phyloP scores from a whole-genome alignment of 1,284 basidiomycete genomes.

The Thecaphora frezii region DNA sequence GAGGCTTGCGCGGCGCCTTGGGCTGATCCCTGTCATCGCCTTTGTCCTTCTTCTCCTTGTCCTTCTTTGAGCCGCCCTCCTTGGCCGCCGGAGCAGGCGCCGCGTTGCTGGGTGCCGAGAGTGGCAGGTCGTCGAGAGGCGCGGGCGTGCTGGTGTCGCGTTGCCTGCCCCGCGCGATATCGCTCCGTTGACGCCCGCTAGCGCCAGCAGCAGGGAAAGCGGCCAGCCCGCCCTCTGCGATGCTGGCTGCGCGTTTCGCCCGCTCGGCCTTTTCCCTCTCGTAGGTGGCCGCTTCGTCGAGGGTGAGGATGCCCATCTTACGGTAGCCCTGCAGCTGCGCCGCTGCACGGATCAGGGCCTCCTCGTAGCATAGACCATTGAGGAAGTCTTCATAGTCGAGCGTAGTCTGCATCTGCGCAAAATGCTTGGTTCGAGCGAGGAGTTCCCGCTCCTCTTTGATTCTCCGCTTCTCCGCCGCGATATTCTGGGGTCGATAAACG shows the following conservation, averaged over 20 bases:
- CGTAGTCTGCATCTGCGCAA: constrained; percentile 86
- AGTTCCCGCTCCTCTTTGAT: constrained; percentile 90
- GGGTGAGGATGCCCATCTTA: constrained; percentile 48
- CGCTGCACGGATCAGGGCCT: constrained; percentile 48
- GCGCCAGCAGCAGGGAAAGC: constrained; percentile 44
- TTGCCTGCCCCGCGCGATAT: constrained; percentile 35
- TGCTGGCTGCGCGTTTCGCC: constrained; percentile 39
- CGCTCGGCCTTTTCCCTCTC: constrained; percentile 54
- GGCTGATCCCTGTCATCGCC: constrained; percentile 21
- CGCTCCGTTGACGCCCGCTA: constrained; percentile 21
- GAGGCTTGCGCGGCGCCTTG: constrained; percentile 38
- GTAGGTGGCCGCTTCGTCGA: constrained; percentile 51
- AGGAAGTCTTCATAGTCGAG: constrained; percentile 87
- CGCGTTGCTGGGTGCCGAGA: constrained; percentile 3
- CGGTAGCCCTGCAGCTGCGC: constrained; percentile 55
- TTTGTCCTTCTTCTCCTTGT: constrained; percentile 10
- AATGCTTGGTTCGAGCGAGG: constrained; percentile 83
- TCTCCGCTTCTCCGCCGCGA: constrained; percentile 85
- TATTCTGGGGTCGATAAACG: constrained; percentile 66
- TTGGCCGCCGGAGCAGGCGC: constrained; percentile 19
- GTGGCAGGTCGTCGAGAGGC: constrained; percentile 20
- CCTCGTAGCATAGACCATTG: constrained; percentile 72
- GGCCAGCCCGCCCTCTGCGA: constrained; percentile 51
- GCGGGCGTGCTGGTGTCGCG: constrained; percentile 39
- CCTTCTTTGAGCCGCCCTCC: constrained; percentile 12